Percentiles rank a stretch among this genome's conserved stretches.
Evolutionary conservation across 768 basidiomycete genomes (phyloP).

Genomic region (Amanita molliuscula): DNA sequence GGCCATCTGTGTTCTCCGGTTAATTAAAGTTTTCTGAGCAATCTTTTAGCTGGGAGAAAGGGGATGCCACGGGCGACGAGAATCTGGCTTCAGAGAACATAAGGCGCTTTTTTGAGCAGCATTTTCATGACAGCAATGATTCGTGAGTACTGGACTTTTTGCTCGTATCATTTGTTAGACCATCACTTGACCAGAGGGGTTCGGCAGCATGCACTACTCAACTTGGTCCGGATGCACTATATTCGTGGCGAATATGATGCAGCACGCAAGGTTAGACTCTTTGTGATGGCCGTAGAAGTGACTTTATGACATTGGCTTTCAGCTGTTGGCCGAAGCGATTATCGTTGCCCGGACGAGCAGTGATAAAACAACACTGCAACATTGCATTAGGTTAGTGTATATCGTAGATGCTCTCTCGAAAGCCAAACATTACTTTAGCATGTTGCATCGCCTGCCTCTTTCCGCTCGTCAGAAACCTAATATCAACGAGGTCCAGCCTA

Average conservation of each 20-base stretch:
- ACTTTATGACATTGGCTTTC: neutral
- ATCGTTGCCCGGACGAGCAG: constrained; percentile 63
- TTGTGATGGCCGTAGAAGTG: neutral
- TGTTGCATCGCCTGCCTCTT: constrained; percentile 62
- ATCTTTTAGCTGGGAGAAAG: constrained; percentile 52
- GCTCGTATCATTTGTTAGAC: neutral
- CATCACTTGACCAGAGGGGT: constrained; percentile 40
- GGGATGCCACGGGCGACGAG: constrained; percentile 56
- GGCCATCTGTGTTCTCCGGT: constrained; percentile 12
- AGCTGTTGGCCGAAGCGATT: constrained; percentile 74
- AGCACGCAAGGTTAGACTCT: constrained; percentile 46
- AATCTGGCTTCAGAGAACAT: constrained; percentile 60
- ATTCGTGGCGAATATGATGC: constrained; percentile 56
- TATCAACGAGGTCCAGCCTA: constrained; percentile 66
- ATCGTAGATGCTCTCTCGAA: constrained; percentile 3
- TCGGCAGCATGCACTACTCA: constrained; percentile 72
- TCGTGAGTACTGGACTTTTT: constrained; percentile 41
- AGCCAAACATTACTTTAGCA: constrained; percentile 25
- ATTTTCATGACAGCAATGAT: constrained; percentile 70
- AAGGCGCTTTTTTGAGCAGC: constrained; percentile 76
- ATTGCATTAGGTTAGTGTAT: constrained; percentile 59
- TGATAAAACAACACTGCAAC: constrained; percentile 64
- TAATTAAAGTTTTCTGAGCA: neutral
- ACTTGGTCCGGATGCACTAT: constrained; percentile 72
- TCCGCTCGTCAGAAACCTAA: constrained; percentile 33